These are phyloP conservation scores for Penicillium frequentans DNA, from an alignment of 2,329 filamentous ascomycete genomes.

Conservation along the genomic window DNA sequence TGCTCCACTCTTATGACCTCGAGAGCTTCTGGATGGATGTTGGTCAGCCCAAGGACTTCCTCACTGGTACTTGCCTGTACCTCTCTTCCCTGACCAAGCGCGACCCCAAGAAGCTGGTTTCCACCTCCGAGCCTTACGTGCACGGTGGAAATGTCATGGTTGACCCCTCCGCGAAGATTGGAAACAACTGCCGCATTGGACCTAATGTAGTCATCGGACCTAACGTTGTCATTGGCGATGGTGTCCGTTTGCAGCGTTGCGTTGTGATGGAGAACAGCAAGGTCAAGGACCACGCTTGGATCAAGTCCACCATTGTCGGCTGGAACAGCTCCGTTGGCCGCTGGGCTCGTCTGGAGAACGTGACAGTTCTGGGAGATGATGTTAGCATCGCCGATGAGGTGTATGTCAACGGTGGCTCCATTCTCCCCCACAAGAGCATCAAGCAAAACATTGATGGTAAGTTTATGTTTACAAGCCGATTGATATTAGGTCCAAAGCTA, in stretches of 20 bases:
- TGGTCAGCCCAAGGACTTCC: constrained; percentile 97
- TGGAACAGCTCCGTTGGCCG: constrained; percentile 96
- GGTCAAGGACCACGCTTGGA: constrained; percentile 98
- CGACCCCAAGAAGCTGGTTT: constrained; percentile 77
- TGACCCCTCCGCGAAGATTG: constrained; percentile 90
- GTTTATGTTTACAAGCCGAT: constrained; percentile 22
- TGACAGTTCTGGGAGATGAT: constrained; percentile 95
- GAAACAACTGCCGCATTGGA: constrained; percentile 96
- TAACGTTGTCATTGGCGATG: constrained; percentile 87
- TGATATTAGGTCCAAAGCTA: constrained; percentile 2
- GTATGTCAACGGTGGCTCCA: constrained; percentile 94
- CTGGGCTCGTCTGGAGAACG: constrained; percentile 96
- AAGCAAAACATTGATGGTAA: constrained; percentile 91
- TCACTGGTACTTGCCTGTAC: constrained; percentile 93
- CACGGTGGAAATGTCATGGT: constrained; percentile 95
- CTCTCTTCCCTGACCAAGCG: constrained; percentile 90
- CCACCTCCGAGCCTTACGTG: constrained; percentile 74
- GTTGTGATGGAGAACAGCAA: constrained; percentile 86
- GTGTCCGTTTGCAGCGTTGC: constrained; percentile 89
- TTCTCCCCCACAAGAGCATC: constrained; percentile 97
- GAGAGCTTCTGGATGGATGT: constrained; percentile 99
- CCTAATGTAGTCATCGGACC: constrained; percentile 96
- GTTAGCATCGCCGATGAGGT: constrained; percentile 98
- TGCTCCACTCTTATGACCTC: constrained; percentile 93
- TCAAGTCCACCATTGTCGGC: constrained; percentile 97